Percentiles rank a stretch among this genome's conserved stretches.
Evolutionary conservation across 2,329 filamentous ascomycete species (phyloP).

Genomic region (Boeremia exigua): DNA sequence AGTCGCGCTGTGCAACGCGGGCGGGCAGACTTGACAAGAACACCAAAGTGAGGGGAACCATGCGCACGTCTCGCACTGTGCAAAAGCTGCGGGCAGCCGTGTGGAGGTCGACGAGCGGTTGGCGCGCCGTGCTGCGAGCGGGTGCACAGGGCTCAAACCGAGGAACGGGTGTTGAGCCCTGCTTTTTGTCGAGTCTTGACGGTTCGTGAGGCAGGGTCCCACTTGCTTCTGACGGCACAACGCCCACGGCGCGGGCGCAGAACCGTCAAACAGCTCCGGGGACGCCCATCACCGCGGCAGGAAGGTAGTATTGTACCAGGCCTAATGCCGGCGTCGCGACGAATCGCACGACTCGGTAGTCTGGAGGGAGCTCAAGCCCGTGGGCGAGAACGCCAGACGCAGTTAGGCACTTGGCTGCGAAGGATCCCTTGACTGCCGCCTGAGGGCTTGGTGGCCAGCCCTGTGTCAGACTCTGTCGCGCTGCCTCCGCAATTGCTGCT

Average conservation of each 20-base stretch:
- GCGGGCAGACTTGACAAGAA: not conserved
- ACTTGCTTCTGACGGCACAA: too few relatives aligned
- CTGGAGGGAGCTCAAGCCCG: constrained; percentile 3
- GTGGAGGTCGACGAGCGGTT: not conserved
- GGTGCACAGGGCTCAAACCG: constrained; percentile 2
- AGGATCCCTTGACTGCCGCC: constrained; percentile 12
- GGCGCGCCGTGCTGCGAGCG: constrained; percentile 1
- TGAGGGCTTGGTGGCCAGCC: constrained; percentile 10
- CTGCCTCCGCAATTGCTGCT: not conserved
- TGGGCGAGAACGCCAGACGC: constrained; percentile 20
- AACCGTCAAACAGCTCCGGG: not conserved
- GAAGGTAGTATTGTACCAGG: constrained; percentile 7
- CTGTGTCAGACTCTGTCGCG: constrained; percentile 2
- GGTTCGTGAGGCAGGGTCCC: not conserved
- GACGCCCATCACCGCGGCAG: not conserved
- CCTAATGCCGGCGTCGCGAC: not conserved
- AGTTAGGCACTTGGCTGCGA: constrained; percentile 22
- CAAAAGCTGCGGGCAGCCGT: not conserved
- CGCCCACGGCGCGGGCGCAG: not conserved
- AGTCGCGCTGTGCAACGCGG: not conserved
- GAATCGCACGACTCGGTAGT: constrained; percentile 7
- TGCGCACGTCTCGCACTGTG: not conserved
- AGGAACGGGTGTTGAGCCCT: not conserved
- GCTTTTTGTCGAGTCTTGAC: not conserved
- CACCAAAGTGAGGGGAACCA: not conserved